phyloP scores from a whole-genome alignment of 495 filamentous ascomycete genomes.

The Pyronema omphalodes region DNA sequence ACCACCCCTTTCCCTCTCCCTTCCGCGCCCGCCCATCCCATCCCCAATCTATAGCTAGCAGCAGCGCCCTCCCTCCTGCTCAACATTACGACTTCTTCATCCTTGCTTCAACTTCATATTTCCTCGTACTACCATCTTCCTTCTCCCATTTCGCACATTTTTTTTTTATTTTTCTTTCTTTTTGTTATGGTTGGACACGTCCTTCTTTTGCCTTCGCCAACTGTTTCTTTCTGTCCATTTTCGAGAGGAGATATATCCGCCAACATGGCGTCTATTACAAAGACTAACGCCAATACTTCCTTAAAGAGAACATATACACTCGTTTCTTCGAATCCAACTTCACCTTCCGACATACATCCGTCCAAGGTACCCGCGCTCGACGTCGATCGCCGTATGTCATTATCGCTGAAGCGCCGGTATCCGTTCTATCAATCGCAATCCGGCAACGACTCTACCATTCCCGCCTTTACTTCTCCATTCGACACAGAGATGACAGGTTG shows the following conservation, averaged over 20 bases:
- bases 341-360: slow-evolving; percentile 18
- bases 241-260: slow-evolving; percentile 10
- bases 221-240: slow-evolving; percentile 8
- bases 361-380: slow-evolving; percentile 8
- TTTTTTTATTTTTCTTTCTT: slow-evolving; percentile 7
- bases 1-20: slow-evolving; percentile 22
- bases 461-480: slow-evolving; percentile 20
- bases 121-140: slow-evolving; percentile 8
- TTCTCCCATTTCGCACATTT: slow-evolving; percentile 11
- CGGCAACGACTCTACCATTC: slow-evolving; percentile 14
- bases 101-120: slow-evolving; percentile 8
- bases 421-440: slow-evolving; percentile 23
- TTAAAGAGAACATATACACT: slow-evolving; percentile 23
- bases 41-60: neutral
- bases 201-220: slow-evolving; percentile 15
- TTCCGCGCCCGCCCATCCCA: neutral
- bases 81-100: neutral
- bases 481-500: slow-evolving; percentile 24
- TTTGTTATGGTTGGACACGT: slow-evolving; percentile 17
- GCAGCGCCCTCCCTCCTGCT: neutral
- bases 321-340: slow-evolving; percentile 21
- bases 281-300: slow-evolving; percentile 16
- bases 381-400: slow-evolving; percentile 19
- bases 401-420: slow-evolving; percentile 24
- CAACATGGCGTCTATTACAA: slow-evolving; percentile 12